Evolutionary conservation across 1,284 basidiomycete genomes (phyloP), one percentile per base, ranked within the genome.

Genomic region (Xerocomus minutiporus): DNA sequence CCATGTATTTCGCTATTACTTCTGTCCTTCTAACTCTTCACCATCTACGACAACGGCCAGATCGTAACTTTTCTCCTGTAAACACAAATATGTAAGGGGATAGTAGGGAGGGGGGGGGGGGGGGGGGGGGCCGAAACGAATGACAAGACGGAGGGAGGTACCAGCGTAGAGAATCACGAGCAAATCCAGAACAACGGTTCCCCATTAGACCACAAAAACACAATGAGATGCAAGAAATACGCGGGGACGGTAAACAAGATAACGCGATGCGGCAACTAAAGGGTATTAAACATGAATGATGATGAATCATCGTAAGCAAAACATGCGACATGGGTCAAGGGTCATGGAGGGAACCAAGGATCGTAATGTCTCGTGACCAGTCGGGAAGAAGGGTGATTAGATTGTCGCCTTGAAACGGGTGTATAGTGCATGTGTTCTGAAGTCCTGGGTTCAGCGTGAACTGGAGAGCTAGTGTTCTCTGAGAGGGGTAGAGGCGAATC

Each of bases 281-380:
- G 67, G 64, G 61, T 69, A 69, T 65, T 66, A 65, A 56, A 57
- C 56, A 55, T 54, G 59, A 55, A 64, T 52, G 56, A 52, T 51
- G 62, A 52, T 61, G 50, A 35, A 53, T 63, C 60, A 60, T 64
- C 59, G 60, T 67, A 62, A 68, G 63, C 56, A 66, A 66, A 60
- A 67, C 55, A 56, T 64, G 56, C 52, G 36, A 50, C 58, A 49
- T 35, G 59, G 46, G 61, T 45, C 55, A 44, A 48, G 35, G 54
- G 47, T 50, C 45, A 36, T 56, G 44, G 45, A 42, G 54, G 17
- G 46, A 53, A 36, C 44, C 55, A 53, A 55, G 54, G 46, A 44
- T 65, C 64, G 34, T 64, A 45, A 59, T 46, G 31, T 49, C 53
- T 67, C 66, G 48, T 66, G 63, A 59, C 51, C 20, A 38, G 46